Base-by-base conservation (phyloP, 352 stramenopile species). In the Globisporangium echinulatum region DNA sequence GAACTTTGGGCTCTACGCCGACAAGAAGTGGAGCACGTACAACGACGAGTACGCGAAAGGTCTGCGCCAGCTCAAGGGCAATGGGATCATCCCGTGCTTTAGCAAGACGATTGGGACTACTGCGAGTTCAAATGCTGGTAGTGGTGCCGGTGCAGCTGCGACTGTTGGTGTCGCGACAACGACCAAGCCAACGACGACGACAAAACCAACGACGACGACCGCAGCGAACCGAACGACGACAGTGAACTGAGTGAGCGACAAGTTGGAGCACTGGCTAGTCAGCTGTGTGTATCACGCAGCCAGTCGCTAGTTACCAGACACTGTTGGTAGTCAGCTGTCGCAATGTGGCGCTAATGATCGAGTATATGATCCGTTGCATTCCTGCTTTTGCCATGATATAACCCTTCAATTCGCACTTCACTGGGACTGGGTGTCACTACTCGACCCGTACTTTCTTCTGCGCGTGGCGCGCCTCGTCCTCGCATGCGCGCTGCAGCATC, bases 1-100 rank as follows among this genome's bases (percentile, higher is more conserved):
- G 71, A 68, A 82, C 10, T 93, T 88, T 58, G 84, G 84, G 36
- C 62, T 93, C 14, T 93, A 91, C 64, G 75, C 68, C n/a, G 68
- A 75, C 61, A 75, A 72, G 57, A 79, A 80, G 49, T 93, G 77
- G 79, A 59, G 79, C 7, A 59, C 63, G 0, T 91, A 88, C 67
- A 73, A 93, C 65, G 74, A 70, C n/a, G 84, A 93, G 62, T 91
- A 87, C 61, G 72, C 75, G 37, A 74, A 61, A 53, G 79, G 74
- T 0, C 59, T 93, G 38, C 68, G 73, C 37, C 74, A 81, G 39
- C 67, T 93, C 14, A 85, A 87, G 68, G 84, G 84, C 37, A 89
- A 72, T 49, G 84, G 84, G 49, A 77, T 74, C 37, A 90, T 93
- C 55, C 79, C 79, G 51, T 93, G 84, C 59, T 88, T 87, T 42